phyloP scores from a whole-genome alignment of 495 filamentous ascomycete species.

The Staphylotrichum tortipilum region DNA sequence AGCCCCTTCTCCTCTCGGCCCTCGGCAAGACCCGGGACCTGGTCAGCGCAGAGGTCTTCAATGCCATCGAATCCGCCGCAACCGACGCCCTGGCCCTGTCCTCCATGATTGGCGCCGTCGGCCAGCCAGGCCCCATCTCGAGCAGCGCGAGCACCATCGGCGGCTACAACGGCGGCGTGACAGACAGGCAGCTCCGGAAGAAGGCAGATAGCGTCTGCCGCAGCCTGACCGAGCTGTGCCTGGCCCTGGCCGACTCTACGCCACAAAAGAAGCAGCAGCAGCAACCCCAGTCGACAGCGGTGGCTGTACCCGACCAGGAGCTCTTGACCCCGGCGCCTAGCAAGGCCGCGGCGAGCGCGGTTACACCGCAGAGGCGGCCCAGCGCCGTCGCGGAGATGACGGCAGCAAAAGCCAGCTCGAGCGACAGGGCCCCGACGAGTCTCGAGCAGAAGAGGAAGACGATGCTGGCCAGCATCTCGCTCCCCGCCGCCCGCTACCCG shows the following conservation, averaged over 20 bases:
- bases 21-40: slow-evolving; percentile 63
- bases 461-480: slow-evolving; percentile 41
- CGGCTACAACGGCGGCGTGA: slow-evolving; percentile 44
- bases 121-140: slow-evolving; percentile 51
- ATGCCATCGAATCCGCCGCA: slow-evolving; percentile 71
- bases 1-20: slow-evolving; percentile 74
- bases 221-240: slow-evolving; percentile 83
- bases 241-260: slow-evolving; percentile 64
- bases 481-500: slow-evolving; percentile 32
- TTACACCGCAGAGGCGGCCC: slow-evolving; percentile 28
- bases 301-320: slow-evolving; percentile 23
- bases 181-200: slow-evolving; percentile 73
- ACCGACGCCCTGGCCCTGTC: slow-evolving; percentile 71
- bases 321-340: slow-evolving; percentile 29
- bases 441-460: slow-evolving; percentile 65
- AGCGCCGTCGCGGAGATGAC: slow-evolving; percentile 28
- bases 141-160: slow-evolving; percentile 55
- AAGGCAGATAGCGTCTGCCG: slow-evolving; percentile 92
- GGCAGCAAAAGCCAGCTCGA: slow-evolving; percentile 35
- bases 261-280: slow-evolving; percentile 26
- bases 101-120: slow-evolving; percentile 59
- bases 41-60: slow-evolving; percentile 63
- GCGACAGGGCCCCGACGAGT: slow-evolving; percentile 57
- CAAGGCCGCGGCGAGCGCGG: slow-evolving; percentile 24
- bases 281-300: slow-evolving; percentile 16